Evolutionary conservation across 2,329 filamentous ascomycete genomes (phyloP).

Genomic region (Aspergillus texensis): DNA sequence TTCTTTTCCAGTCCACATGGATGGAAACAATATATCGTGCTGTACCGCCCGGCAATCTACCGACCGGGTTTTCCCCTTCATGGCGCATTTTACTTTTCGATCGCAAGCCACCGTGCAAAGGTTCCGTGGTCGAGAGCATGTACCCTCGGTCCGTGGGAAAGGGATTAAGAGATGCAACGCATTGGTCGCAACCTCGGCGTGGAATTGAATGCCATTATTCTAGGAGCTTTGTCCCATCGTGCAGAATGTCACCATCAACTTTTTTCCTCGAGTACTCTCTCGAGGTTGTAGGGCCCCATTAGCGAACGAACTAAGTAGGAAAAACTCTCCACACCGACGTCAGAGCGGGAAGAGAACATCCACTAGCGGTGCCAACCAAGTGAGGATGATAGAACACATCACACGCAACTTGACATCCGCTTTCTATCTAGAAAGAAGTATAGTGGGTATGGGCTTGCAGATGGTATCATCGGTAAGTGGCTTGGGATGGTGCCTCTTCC

Average conservation of each 20-base stretch:
- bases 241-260: neutral
- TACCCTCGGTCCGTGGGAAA: neutral
- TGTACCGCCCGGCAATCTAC: neutral
- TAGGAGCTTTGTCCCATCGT: neutral
- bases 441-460: neutral
- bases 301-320: neutral
- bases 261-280: neutral
- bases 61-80: neutral
- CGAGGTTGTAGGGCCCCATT: neutral
- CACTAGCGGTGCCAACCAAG: neutral
- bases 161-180: neutral
- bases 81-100: neutral
- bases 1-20: slow-evolving; percentile 3
- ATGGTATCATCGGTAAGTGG: neutral
- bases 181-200: neutral
- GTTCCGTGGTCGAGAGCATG: neutral
- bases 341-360: slow-evolving; percentile 1
- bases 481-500: neutral
- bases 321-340: slow-evolving; percentile 1
- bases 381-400: slow-evolving; percentile 1
- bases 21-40: neutral
- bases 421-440: neutral
- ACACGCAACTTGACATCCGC: neutral
- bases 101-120: neutral
- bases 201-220: neutral